Conservation (phyloP, 441 rosid species). For the Raphanus hybrid region DNA sequence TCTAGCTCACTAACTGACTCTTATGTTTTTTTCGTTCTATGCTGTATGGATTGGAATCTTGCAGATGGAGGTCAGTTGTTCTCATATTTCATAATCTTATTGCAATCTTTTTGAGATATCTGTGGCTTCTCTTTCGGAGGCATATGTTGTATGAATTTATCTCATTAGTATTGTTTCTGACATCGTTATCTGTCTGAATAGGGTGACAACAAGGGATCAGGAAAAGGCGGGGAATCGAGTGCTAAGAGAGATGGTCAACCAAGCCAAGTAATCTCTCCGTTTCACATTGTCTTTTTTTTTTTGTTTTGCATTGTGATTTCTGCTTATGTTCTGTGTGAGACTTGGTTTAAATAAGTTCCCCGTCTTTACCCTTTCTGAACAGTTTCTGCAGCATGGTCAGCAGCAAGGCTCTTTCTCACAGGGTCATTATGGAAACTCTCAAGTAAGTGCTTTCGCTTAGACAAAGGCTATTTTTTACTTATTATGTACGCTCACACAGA, state of each 20-base stretch:
- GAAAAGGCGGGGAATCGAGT: constrained; percentile 68
- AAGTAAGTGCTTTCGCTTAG: constrained; percentile 44
- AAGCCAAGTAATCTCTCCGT: constrained; percentile 36
- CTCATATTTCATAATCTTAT: neutral
- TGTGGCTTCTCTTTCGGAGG: neutral
- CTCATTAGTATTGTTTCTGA: constrained; percentile 10
- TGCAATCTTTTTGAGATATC: too few species aligned
- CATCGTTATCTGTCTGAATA: constrained; percentile 19
- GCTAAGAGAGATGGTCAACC: constrained; percentile 59
- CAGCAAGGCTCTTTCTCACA: constrained; percentile 64
- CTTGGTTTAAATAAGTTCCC: neutral
- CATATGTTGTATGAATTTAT: constrained; percentile 1
- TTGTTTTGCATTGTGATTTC: neutral
- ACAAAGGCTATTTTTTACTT: neutral
- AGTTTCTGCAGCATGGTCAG: constrained; percentile 55
- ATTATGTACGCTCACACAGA: neutral
- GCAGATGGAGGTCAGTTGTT: constrained; percentile 82
- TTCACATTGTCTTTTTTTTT: too few species aligned
- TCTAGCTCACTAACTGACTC: too few species aligned
- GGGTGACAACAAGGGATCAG: constrained; percentile 80
- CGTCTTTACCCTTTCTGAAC: constrained; percentile 12
- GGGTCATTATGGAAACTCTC: constrained; percentile 63
- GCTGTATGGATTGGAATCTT: constrained; percentile 27
- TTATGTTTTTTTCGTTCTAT: neutral
- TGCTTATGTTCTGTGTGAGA: neutral